Evolutionary conservation across 2,329 filamentous ascomycete genomes (phyloP), one percentile per base, ranked within the genome.

Genomic region (Beauveria asiatica): DNA sequence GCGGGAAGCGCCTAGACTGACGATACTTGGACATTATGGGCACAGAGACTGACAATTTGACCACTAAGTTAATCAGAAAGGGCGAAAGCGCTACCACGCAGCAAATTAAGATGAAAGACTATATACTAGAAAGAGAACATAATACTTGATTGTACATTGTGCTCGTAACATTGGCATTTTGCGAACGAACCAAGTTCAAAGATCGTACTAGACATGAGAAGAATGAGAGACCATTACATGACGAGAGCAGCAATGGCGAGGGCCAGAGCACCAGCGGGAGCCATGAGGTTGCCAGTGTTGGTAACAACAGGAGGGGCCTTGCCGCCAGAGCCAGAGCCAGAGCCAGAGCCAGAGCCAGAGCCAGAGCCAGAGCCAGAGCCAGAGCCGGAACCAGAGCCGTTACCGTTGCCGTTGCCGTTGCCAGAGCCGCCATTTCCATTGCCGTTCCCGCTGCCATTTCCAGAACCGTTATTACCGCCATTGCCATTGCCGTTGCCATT

Each of bases 181-280:
- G 37, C 56, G 25, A 57, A 27, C 21, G 41, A 25, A 51, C 46
- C 42, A 33, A 44, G 37, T 6, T 44, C 37, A 58, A 23, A n/a
- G 33, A 50, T 42, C 39, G 55, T 51, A 45, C 23, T 51, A 5
- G 56, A 8, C 56, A 58, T 51, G 44, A 49, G 19, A 3, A 25
- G 30, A 16, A 50, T 42, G 21, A 50, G 21, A 50, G 23, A n/a
- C n/a, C 21, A 21, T 41, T 60, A 60, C 42, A 60, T 11, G 58
- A 60, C 58, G 13, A 60, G 58, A 33, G 51, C 58, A 27, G 58
- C 58, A 25, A 60, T 60, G 58, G 58, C 58, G 5, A 60, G 50
- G 17, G 58, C 58, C 27, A 60, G 39, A 23, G 51, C 58, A 5
- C 58, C 58, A 23, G 50, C 58, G n/a, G 58, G 58, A 44, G 58